Conservation (phyloP, 1,139 yeast species). For the Casaregolazyma lundiana region DNA sequence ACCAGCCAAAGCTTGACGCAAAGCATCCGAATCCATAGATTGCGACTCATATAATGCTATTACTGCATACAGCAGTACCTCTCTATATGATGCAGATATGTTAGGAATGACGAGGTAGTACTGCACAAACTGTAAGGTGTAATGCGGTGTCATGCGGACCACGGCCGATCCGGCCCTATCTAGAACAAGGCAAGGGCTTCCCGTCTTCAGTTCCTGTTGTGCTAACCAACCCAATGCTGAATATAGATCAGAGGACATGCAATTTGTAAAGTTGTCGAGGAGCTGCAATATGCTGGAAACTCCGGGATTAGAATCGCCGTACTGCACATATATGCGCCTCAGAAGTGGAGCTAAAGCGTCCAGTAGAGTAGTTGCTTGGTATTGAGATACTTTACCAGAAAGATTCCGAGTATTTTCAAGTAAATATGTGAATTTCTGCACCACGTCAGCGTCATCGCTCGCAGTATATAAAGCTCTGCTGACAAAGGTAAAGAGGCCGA, state of each 20-base stretch:
- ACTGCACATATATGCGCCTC: not conserved
- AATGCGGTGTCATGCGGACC: not conserved
- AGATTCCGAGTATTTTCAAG: not conserved
- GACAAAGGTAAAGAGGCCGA: slow-evolving; percentile 4
- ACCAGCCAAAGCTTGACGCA: not conserved
- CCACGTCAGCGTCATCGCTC: not conserved
- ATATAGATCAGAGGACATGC: not conserved
- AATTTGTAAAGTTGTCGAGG: not conserved
- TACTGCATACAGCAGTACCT: not conserved
- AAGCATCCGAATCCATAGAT: not conserved
- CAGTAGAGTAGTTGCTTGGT: not conserved
- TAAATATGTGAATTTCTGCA: slow-evolving; percentile 2
- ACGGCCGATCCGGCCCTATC: slow-evolving; percentile 1
- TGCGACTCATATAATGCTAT: not conserved
- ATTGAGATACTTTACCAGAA: not conserved
- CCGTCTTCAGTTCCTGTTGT: not conserved
- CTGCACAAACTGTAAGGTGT: slow-evolving; percentile 1
- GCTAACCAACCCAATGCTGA: not conserved
- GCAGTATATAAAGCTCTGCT: slow-evolving; percentile 4
- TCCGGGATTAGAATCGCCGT: not conserved
- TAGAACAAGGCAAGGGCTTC: not conserved
- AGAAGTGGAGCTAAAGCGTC: not conserved
- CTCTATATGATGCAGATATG: not conserved
- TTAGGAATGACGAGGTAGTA: slow-evolving; percentile 4
- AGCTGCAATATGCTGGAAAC: not conserved